Percentiles rank a stretch among this genome's conserved stretches.
Evolutionary conservation across 148 eudicot species (phyloP).

Genomic region (Fallopia convolvulus): DNA sequence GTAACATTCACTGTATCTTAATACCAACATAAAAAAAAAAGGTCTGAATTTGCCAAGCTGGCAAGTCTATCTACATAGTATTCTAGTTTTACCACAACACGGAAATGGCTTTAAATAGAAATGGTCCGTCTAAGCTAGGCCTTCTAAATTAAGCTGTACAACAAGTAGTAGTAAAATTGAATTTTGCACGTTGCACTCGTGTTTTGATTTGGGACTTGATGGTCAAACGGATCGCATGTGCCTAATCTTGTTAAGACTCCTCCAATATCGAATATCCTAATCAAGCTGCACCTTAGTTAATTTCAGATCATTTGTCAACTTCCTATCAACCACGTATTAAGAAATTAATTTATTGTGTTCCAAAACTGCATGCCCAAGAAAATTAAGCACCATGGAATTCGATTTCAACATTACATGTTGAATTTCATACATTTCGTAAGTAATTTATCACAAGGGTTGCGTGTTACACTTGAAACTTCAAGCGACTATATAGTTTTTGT

Average conservation of each 20-base stretch:
- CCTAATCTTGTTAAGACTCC: not conserved
- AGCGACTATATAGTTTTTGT: not conserved
- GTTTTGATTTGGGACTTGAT: not conserved
- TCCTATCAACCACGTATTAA: no score
- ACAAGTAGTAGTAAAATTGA: constrained; percentile 1
- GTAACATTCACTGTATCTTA: no score
- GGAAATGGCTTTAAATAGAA: not conserved
- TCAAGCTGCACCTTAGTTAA: no score
- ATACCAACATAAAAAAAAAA: no score
- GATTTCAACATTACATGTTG: not conserved
- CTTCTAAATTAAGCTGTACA: not conserved
- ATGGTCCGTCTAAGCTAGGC: not conserved
- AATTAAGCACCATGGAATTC: no score
- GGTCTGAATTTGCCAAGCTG: not conserved
- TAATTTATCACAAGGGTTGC: not conserved
- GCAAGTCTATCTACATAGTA: not conserved
- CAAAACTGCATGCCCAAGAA: no score
- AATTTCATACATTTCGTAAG: not conserved
- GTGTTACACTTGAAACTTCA: not conserved
- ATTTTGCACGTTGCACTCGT: constrained; percentile 3
- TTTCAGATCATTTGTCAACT: no score
- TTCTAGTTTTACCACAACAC: not conserved
- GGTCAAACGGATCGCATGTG: not conserved
- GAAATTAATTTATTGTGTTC: no score
- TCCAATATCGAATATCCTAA: not conserved